Evolutionary conservation across 257 asterid genomes (phyloP).

Genomic region (Apocynum venetum): DNA sequence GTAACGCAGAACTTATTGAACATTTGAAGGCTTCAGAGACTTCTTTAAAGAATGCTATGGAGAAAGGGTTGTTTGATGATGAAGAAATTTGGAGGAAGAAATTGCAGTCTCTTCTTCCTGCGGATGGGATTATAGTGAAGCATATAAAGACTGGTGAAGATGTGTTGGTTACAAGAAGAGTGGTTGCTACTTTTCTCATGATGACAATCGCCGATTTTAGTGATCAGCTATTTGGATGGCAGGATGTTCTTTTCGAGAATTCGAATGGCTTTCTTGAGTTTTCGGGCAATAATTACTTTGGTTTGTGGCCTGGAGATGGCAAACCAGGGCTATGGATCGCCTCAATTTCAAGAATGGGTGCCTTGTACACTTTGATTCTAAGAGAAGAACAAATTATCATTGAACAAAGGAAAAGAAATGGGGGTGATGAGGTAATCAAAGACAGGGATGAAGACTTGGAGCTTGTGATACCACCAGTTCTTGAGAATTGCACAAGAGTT

Average conservation of each 20-base stretch:
- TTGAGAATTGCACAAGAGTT: conserved; percentile 42
- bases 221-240: conserved; percentile 69
- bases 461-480: conserved; percentile 70
- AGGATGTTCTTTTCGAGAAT: conserved; percentile 66
- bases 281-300: conserved; percentile 41
- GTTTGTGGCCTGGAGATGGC: conserved; percentile 85
- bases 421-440: neutral
- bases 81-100: conserved; percentile 65
- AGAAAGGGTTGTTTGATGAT: conserved; percentile 19
- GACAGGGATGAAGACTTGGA: conserved; percentile 54
- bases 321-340: conserved; percentile 81
- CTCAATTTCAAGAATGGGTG: conserved; percentile 67
- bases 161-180: conserved; percentile 56
- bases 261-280: conserved; percentile 57
- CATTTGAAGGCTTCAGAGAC: conserved; percentile 53
- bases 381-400: conserved; percentile 58
- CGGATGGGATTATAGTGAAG: conserved; percentile 53
- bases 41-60: conserved; percentile 33
- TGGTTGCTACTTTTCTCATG: conserved; percentile 59
- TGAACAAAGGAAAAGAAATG: conserved; percentile 15
- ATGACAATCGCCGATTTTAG: conserved; percentile 89
- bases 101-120: conserved; percentile 50
- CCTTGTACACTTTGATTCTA: conserved; percentile 47
- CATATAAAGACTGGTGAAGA: conserved; percentile 81
- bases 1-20: conserved; percentile 55